These are phyloP conservation scores for Pisolithus albus DNA, from an alignment of 768 basidiomycete species.

Conservation along the genomic window DNA sequence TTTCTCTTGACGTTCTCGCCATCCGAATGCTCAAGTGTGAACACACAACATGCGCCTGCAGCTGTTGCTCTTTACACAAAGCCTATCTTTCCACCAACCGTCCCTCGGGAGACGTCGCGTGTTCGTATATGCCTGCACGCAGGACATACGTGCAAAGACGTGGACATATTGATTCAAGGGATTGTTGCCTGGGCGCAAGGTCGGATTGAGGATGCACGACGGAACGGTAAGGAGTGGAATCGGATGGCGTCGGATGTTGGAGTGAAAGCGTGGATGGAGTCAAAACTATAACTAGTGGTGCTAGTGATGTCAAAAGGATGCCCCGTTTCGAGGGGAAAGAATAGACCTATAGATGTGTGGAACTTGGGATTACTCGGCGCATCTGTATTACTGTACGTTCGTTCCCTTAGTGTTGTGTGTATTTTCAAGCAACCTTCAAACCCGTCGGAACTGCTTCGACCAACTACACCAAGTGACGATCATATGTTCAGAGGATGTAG, in stretches of 20 bases:
- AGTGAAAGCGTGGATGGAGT: slow-evolving; percentile 22
- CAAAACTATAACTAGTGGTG: slow-evolving; percentile 14
- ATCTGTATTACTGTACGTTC: no score
- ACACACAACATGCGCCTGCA: background rate
- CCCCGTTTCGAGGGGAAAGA: no score
- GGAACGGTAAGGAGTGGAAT: slow-evolving; percentile 6
- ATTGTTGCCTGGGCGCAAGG: slow-evolving; percentile 35
- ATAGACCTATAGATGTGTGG: no score
- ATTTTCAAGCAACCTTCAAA: no score
- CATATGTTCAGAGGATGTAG: no score
- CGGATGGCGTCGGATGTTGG: slow-evolving; percentile 12
- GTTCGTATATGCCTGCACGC: slow-evolving; percentile 88
- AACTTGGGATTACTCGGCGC: no score
- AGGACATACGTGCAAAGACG: slow-evolving; percentile 57
- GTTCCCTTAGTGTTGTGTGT: no score
- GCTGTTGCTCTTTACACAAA: slow-evolving; percentile 53
- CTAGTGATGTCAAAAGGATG: no score
- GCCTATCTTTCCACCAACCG: slow-evolving; percentile 83
- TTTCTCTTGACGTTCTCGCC: slow-evolving; percentile 37
- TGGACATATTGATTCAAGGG: slow-evolving; percentile 49
- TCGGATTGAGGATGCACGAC: slow-evolving; percentile 6
- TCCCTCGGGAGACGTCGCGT: slow-evolving; percentile 78
- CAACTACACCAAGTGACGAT: no score
- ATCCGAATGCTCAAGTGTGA: background rate
- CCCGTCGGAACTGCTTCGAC: no score